Evolutionary conservation across 352 stramenopile species (phyloP).

Genomic region (Pythium oligandrum): DNA sequence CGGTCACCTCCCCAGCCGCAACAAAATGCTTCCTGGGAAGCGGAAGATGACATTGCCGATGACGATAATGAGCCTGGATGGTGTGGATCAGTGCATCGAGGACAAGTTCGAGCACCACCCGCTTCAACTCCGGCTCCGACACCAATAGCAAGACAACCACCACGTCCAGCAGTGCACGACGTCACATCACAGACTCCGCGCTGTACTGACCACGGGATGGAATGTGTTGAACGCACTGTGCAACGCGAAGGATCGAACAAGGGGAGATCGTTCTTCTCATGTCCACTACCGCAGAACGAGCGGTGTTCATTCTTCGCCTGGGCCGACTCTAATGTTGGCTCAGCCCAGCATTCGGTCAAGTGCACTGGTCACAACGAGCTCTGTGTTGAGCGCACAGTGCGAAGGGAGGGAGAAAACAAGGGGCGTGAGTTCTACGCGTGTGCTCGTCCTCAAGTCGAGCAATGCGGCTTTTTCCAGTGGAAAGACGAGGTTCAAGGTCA

Average conservation of each 20-base stretch:
- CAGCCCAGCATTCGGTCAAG: constrained; percentile 26
- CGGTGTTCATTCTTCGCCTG: constrained; percentile 93
- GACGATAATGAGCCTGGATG: not conserved
- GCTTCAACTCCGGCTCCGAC: too few species aligned
- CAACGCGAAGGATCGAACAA: constrained; percentile 82
- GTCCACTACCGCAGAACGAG: constrained; percentile 72
- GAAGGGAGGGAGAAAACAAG: constrained; percentile 64
- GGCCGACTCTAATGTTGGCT: constrained; percentile 33
- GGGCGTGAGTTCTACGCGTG: constrained; percentile 65
- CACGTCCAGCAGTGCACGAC: not conserved
- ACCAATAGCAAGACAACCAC: too few species aligned
- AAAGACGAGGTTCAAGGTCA: constrained; percentile 44
- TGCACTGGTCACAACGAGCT: constrained; percentile 60
- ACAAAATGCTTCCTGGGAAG: too few species aligned
- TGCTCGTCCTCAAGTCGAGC: constrained; percentile 39
- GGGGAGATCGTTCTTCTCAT: constrained; percentile 90
- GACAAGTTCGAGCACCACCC: too few species aligned
- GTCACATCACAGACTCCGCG: constrained; percentile 17
- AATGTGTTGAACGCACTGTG: constrained; percentile 50
- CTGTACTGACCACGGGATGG: constrained; percentile 46
- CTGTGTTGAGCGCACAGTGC: constrained; percentile 58
- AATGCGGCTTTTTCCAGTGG: constrained; percentile 71
- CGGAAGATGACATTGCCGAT: constrained; percentile 17
- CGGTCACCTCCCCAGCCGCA: too few species aligned
- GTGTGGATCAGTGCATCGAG: too few species aligned